phyloP scores from a whole-genome alignment of 495 filamentous ascomycete species.

The Neurospora sublineolata region DNA sequence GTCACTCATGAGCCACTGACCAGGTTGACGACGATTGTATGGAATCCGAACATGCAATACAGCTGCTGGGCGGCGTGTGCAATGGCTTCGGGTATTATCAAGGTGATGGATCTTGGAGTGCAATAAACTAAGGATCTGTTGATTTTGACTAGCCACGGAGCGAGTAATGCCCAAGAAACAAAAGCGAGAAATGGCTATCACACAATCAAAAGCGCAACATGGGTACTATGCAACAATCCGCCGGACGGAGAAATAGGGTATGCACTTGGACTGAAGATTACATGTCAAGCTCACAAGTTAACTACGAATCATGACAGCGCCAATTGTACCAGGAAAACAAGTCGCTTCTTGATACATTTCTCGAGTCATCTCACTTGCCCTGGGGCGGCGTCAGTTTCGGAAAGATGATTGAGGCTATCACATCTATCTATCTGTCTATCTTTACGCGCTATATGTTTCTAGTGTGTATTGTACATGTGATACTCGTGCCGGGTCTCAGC shows the following conservation, averaged over 20 bases:
- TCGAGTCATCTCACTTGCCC: not conserved
- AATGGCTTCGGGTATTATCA: conserved; percentile 37
- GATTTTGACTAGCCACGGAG: not conserved
- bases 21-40: conserved; percentile 31
- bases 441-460: not conserved
- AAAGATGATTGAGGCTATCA: not conserved
- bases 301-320: not conserved
- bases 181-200: not conserved
- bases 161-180: not conserved
- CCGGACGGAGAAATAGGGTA: not conserved
- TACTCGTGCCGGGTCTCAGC: conserved; percentile 4
- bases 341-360: not conserved
- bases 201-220: not conserved
- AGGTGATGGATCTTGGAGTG: conserved; percentile 36
- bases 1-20: conserved; percentile 34
- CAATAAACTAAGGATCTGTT: conserved; percentile 4
- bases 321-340: not conserved
- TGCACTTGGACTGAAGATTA: not conserved
- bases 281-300: not conserved
- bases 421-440: not conserved
- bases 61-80: conserved; percentile 43
- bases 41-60: conserved; percentile 37
- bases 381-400: not conserved
- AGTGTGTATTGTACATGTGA: not conserved
- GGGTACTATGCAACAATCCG: not conserved